phyloP scores from a whole-genome alignment of 805 yeast species.

The Pichia nakasei region DNA sequence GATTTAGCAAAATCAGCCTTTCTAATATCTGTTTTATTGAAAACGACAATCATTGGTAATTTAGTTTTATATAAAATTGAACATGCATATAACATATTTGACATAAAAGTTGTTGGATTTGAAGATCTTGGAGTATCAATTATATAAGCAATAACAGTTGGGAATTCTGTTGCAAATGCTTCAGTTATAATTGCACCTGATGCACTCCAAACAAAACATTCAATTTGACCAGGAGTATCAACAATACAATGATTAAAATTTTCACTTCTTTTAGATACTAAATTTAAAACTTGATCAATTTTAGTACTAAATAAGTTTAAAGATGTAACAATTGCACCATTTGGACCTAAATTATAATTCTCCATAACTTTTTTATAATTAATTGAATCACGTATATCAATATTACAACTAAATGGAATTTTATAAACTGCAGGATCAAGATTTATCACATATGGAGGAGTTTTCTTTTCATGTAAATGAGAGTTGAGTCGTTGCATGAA shows the following conservation, averaged over 20 bases:
- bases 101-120: slow-evolving; percentile 93
- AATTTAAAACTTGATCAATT: slow-evolving; percentile 85
- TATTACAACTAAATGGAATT: slow-evolving; percentile 90
- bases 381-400: slow-evolving; percentile 93
- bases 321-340: slow-evolving; percentile 96
- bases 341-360: slow-evolving; percentile 90
- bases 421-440: slow-evolving; percentile 93
- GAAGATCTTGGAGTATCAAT: slow-evolving; percentile 94
- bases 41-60: slow-evolving; percentile 92
- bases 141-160: slow-evolving; percentile 91
- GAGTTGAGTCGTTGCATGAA: slow-evolving; percentile 92
- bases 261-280: slow-evolving; percentile 70
- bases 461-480: slow-evolving; percentile 63
- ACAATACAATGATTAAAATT: slow-evolving; percentile 62
- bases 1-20: slow-evolving; percentile 82
- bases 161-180: slow-evolving; percentile 91
- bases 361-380: slow-evolving; percentile 96
- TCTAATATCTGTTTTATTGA: slow-evolving; percentile 87
- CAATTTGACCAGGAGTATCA: slow-evolving; percentile 99
- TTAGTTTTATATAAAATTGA: slow-evolving; percentile 93
- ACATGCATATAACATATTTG: slow-evolving; percentile 97
- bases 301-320: slow-evolving; percentile 87
- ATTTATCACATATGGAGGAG: slow-evolving; percentile 86
- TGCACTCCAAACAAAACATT: slow-evolving; percentile 97
- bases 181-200: slow-evolving; percentile 95